Conservation (phyloP, 371 early-diverging fungal genomes). For the Mucor sp. region DNA sequence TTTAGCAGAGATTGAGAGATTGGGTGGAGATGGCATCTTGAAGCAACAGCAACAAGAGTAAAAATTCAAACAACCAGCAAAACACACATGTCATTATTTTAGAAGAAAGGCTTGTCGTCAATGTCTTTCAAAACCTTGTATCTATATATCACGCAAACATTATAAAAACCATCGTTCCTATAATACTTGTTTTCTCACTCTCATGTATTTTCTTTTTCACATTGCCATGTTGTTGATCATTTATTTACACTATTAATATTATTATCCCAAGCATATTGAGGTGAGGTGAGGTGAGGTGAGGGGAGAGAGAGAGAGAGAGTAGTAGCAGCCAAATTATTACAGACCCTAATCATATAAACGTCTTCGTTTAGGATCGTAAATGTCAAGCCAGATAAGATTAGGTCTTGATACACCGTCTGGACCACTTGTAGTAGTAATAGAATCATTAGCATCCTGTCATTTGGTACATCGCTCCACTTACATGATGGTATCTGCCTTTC, state of each 20-base stretch:
- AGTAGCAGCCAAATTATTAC: too few species aligned
- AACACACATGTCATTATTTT: neutral
- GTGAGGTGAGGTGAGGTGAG: too few species aligned
- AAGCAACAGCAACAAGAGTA: conserved; percentile 5
- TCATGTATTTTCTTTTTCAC: too few species aligned
- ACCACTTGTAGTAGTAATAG: conserved; percentile 1
- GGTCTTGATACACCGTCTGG: conserved; percentile 13
- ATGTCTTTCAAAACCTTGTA: neutral
- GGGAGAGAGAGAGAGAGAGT: too few species aligned
- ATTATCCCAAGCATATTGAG: too few species aligned
- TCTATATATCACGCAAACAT: neutral
- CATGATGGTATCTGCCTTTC: conserved; percentile 21
- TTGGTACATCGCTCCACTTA: conserved; percentile 13
- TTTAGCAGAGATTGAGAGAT: conserved; percentile 66
- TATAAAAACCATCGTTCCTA: neutral
- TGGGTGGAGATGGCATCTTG: conserved; percentile 14
- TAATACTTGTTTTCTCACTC: too few species aligned
- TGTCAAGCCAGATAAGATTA: conserved; percentile 24
- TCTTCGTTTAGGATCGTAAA: conserved; percentile 12
- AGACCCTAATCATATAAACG: too few species aligned
- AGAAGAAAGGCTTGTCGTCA: neutral
- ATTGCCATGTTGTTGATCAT: too few species aligned
- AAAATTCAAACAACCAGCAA: neutral
- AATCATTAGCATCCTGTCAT: neutral
- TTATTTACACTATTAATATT: too few species aligned